These are phyloP conservation scores for Solanum arcanum DNA, from an alignment of 257 asterid species.

Conservation along the genomic window DNA sequence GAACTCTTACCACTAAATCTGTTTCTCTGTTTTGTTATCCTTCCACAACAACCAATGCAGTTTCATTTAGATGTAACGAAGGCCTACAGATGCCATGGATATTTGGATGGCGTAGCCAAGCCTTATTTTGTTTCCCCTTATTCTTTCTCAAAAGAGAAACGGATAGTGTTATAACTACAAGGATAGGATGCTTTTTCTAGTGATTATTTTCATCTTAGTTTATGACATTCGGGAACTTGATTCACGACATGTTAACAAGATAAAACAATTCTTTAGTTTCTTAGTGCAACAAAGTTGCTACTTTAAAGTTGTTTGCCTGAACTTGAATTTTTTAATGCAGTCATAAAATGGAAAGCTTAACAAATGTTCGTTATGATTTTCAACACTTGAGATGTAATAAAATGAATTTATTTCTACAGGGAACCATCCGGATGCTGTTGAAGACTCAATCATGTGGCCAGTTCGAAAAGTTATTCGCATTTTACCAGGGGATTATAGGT, in stretches of 20 bases:
- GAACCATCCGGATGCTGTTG: constrained; percentile 28
- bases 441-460: constrained; percentile 36
- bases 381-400: background rate
- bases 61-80: background rate
- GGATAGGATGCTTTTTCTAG: background rate
- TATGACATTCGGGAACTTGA: background rate
- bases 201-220: background rate
- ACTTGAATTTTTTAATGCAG: background rate
- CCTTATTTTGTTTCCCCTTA: background rate
- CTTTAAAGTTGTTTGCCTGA: background rate
- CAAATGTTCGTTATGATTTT: background rate
- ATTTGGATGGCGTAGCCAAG: background rate
- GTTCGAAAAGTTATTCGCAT: constrained; percentile 30
- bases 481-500: constrained; percentile 39
- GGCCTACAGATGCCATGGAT: background rate
- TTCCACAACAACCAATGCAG: too few relatives aligned
- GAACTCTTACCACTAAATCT: background rate
- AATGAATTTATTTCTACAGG: constrained; percentile 9
- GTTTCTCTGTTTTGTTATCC: background rate
- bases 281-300: background rate
- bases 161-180: background rate
- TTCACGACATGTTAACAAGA: background rate
- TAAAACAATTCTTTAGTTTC: background rate
- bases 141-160: background rate
- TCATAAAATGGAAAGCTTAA: background rate